Evolutionary conservation across 169 alveolate genomes (phyloP).

Genomic region (Blepharisma undulans): DNA sequence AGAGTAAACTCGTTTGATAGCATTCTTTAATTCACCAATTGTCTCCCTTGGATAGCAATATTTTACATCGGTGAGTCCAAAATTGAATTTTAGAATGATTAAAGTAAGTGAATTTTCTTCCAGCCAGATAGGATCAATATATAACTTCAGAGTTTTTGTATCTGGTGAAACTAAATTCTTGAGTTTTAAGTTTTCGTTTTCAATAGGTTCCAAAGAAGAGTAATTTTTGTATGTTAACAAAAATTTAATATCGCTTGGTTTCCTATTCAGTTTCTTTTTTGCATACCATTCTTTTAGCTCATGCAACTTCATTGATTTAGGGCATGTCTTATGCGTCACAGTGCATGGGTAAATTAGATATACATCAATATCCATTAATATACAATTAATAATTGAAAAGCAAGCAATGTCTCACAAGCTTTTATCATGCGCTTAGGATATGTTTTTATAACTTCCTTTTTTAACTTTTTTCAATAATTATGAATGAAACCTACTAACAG

Average conservation of each 20-base stretch:
- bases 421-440: not conserved
- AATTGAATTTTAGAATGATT: not conserved
- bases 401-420: not conserved
- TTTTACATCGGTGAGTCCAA: not conserved
- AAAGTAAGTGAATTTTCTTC: no score
- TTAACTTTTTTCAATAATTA: not conserved
- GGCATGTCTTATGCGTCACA: not conserved
- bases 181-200: not conserved
- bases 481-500: no score
- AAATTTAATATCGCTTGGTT: not conserved
- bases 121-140: no score
- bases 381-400: not conserved
- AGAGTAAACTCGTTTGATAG: not conserved
- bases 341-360: not conserved
- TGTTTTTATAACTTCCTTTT: not conserved
- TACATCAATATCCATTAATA: not conserved
- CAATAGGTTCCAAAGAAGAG: not conserved
- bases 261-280: not conserved
- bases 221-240: no score
- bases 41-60: not conserved
- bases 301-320: not conserved
- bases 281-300: not conserved
- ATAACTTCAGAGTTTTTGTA: not conserved
- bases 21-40: not conserved
- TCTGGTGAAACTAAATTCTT: not conserved